Conservation (phyloP, 192 early-diverging fungal genomes). For the Spizellomyces sp. region DNA sequence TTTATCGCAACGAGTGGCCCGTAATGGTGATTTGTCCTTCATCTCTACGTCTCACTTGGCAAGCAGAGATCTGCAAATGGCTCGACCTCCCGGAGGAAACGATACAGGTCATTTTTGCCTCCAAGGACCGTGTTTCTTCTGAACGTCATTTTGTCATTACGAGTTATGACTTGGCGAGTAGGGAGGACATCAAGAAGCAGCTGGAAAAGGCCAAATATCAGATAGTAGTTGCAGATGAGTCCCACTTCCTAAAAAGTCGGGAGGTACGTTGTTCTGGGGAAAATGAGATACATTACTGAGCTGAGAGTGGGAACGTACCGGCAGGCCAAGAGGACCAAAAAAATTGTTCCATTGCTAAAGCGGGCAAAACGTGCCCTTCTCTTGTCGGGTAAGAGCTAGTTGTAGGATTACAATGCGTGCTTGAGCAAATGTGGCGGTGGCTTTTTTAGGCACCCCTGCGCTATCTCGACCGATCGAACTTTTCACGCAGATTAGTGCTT, state of each 20-base stretch:
- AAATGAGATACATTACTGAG: background rate
- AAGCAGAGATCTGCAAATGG: constrained; percentile 49
- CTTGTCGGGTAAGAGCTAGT: constrained; percentile 9
- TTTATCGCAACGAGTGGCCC: constrained; percentile 45
- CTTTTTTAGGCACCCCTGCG: constrained; percentile 30
- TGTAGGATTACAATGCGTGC: background rate
- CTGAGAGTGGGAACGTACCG: background rate
- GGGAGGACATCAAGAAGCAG: constrained; percentile 7
- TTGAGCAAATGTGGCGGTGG: background rate
- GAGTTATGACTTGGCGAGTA: constrained; percentile 45
- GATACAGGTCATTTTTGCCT: constrained; percentile 38
- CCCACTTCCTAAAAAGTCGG: constrained; percentile 49
- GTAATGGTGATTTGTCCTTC: constrained; percentile 52
- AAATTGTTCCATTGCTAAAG: constrained; percentile 37
- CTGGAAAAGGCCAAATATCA: constrained; percentile 25
- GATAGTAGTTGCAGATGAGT: constrained; percentile 47
- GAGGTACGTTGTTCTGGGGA: constrained; percentile 12
- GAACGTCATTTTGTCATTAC: constrained; percentile 33
- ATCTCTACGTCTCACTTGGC: constrained; percentile 43
- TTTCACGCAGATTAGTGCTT: constrained; percentile 27
- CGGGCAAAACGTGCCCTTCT: constrained; percentile 20
- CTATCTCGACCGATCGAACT: constrained; percentile 37
- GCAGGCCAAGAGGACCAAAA: constrained; percentile 47
- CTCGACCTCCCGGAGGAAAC: constrained; percentile 33
- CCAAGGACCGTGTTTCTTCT: constrained; percentile 10